Evolutionary conservation across 1,284 basidiomycete genomes (phyloP).

Genomic region (Fistulina hepatica): DNA sequence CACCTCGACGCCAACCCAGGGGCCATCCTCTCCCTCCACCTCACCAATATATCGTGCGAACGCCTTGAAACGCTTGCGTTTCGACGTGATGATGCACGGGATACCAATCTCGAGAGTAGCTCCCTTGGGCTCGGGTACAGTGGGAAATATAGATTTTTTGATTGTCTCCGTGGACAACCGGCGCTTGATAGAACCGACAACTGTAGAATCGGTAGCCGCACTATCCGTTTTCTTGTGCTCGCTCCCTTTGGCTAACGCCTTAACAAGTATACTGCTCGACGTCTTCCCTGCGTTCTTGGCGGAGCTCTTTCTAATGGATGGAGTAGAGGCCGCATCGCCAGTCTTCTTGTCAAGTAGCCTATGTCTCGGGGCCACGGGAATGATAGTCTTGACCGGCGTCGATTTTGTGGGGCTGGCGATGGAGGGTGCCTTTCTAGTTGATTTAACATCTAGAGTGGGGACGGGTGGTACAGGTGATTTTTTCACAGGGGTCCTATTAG

Average conservation of each 20-base stretch:
- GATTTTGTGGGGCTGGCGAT: background rate
- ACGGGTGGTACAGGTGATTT: background rate
- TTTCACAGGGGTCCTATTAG: background rate
- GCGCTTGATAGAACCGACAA: no score
- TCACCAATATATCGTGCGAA: conserved; percentile 83
- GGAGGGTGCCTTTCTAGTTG: no score
- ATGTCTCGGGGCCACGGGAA: no score
- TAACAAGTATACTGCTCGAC: background rate
- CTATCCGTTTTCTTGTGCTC: background rate
- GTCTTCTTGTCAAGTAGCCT: no score
- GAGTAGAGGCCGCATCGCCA: no score
- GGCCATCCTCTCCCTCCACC: conserved; percentile 65
- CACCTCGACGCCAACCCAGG: conserved; percentile 90
- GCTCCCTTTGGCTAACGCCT: background rate
- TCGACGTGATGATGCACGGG: conserved; percentile 81
- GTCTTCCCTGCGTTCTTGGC: background rate
- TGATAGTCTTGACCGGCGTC: background rate
- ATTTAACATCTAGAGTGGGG: background rate
- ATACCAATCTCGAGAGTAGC: conserved; percentile 80
- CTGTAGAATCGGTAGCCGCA: background rate
- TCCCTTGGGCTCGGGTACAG: conserved; percentile 34
- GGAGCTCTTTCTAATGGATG: background rate
- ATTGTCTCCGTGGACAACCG: background rate
- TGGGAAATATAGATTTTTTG: conserved; percentile 1
- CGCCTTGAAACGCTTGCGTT: conserved; percentile 75